A percentile compares a stretch with the other conserved stretches of the same genome.
Evolutionary conservation across 371 early-diverging fungal genomes (phyloP).

Genomic region (Vairimorpha apis): DNA sequence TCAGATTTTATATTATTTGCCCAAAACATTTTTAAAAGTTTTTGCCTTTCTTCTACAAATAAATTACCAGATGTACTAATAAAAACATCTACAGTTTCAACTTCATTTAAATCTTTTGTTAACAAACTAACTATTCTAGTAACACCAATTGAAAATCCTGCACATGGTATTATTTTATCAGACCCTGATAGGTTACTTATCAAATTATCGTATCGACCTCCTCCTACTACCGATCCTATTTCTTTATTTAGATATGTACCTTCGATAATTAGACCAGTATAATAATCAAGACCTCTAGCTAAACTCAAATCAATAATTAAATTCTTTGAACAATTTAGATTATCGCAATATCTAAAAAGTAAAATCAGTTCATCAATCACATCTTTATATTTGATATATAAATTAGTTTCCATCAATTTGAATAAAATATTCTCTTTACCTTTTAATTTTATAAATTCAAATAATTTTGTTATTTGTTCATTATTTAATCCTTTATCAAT

Average conservation of each 20-base stretch:
- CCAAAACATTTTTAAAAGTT: constrained; percentile 75
- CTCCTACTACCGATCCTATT: constrained; percentile 93
- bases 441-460: constrained; percentile 70
- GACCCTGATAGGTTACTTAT: constrained; percentile 76
- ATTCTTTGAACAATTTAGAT: constrained; percentile 70
- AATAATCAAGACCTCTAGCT: constrained; percentile 94
- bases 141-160: constrained; percentile 90
- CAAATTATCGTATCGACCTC: constrained; percentile 95
- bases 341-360: constrained; percentile 74
- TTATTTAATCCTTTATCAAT: constrained; percentile 53
- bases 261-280: constrained; percentile 97
- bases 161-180: constrained; percentile 73
- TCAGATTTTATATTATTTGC: constrained; percentile 74
- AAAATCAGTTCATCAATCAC: constrained; percentile 79
- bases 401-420: constrained; percentile 68
- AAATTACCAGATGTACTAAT: constrained; percentile 77
- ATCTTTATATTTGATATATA: constrained; percentile 66
- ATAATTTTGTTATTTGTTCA: constrained; percentile 69
- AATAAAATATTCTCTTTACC: constrained; percentile 71
- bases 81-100: constrained; percentile 70
- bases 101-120: constrained; percentile 54
- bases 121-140: constrained; percentile 86
- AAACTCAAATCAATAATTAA: constrained; percentile 85
- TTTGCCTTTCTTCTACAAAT: constrained; percentile 81
- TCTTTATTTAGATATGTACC: constrained; percentile 69